Percentiles rank a stretch among this genome's conserved stretches.
Conservation (phyloP, 352 stramenopile species). For the Globisporangium mamillatum region DNA sequence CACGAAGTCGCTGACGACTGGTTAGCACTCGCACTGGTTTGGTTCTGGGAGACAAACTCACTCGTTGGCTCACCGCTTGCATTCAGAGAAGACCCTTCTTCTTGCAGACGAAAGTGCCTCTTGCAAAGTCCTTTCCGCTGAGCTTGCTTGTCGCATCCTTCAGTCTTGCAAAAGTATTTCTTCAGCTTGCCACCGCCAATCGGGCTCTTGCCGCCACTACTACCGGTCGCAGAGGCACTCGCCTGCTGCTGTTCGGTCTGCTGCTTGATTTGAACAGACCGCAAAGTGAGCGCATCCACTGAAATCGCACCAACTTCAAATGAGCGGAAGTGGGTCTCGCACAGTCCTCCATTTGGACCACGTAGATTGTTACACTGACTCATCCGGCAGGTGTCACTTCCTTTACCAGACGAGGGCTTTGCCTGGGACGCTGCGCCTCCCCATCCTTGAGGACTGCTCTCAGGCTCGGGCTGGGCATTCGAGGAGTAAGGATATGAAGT, state of each 20-base stretch:
- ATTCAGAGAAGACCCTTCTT: slow-evolving; percentile 9
- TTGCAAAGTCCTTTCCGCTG: slow-evolving; percentile 65
- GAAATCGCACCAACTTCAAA: slow-evolving; percentile 53
- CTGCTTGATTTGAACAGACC: slow-evolving; percentile 26
- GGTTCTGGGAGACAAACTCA: background rate
- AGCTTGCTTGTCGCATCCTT: slow-evolving; percentile 60
- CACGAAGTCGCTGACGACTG: slow-evolving; percentile 22
- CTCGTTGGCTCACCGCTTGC: background rate
- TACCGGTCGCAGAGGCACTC: slow-evolving; percentile 16
- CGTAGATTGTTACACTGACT: slow-evolving; percentile 29
- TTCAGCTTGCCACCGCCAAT: slow-evolving; percentile 25
- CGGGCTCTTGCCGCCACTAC: slow-evolving; percentile 15
- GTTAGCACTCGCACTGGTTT: slow-evolving; percentile 4
- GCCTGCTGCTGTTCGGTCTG: slow-evolving; percentile 21
- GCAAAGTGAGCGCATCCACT: slow-evolving; percentile 58
- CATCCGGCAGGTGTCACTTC: slow-evolving; percentile 34
- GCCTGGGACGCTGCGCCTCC: slow-evolving; percentile 11
- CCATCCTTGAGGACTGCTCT: slow-evolving; percentile 21
- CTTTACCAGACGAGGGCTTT: slow-evolving; percentile 15
- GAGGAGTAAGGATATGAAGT: slow-evolving; percentile 26
- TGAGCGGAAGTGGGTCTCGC: slow-evolving; percentile 39
- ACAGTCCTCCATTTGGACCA: slow-evolving; percentile 33
- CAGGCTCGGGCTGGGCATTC: slow-evolving; percentile 19
- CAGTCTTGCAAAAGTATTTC: slow-evolving; percentile 68
- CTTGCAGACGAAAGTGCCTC: slow-evolving; percentile 53